A percentile compares a stretch with the other conserved stretches of the same genome.
Evolutionary conservation across 441 rosid genomes (phyloP).

Genomic region (Croton setiger): DNA sequence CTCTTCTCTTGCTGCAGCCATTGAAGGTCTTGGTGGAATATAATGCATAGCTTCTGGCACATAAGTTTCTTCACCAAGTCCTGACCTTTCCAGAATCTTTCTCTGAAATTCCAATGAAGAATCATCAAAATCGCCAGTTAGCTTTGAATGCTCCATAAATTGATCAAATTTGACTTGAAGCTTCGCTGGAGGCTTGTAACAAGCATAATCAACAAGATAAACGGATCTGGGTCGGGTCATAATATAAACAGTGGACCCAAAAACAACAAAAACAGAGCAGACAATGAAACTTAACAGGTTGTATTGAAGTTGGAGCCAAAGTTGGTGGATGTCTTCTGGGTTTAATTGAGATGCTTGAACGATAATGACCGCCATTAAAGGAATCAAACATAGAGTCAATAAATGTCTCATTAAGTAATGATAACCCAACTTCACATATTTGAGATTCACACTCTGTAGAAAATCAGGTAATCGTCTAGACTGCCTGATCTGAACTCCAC

Average conservation of each 20-base stretch:
- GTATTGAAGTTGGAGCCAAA: constrained; percentile 74
- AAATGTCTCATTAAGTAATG: constrained; percentile 60
- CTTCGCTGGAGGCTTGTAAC: constrained; percentile 61
- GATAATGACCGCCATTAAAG: constrained; percentile 46
- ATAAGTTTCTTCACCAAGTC: constrained; percentile 88
- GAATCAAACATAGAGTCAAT: constrained; percentile 51
- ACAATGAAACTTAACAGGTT: constrained; percentile 54
- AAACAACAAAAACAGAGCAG: constrained; percentile 46
- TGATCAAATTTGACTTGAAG: constrained; percentile 39
- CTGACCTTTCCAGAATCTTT: constrained; percentile 74
- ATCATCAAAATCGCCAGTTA: constrained; percentile 55
- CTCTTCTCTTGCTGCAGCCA: constrained; percentile 80
- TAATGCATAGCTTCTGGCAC: constrained; percentile 65
- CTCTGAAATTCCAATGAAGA: constrained; percentile 77
- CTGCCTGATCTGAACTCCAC: constrained; percentile 61
- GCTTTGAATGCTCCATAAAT: constrained; percentile 65
- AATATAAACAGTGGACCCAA: constrained; percentile 57
- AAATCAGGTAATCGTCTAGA: constrained; percentile 65
- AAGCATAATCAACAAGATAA: constrained; percentile 69
- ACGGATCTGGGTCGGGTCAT: constrained; percentile 71
- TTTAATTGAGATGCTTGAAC: constrained; percentile 45
- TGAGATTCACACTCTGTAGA: constrained; percentile 77
- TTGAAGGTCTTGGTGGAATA: constrained; percentile 69
- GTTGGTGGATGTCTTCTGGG: constrained; percentile 56
- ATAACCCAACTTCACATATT: constrained; percentile 65